Conservation (phyloP, 2,329 filamentous ascomycete species). For the Ascochyta clinopodiicola region DNA sequence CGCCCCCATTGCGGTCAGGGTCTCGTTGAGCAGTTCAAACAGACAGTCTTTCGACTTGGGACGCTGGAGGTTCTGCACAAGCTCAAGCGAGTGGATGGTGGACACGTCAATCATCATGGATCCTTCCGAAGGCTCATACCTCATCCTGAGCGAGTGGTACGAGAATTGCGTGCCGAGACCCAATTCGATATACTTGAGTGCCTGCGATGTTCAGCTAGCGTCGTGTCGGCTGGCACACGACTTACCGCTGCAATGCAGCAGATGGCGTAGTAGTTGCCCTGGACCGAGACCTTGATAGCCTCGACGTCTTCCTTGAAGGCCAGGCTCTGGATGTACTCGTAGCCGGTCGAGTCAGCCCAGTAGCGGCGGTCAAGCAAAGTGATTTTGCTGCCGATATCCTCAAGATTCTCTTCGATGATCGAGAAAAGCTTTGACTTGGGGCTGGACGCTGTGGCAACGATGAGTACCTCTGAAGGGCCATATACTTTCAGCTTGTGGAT, state of each 20-base stretch:
- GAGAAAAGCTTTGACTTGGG: slow-evolving; percentile 75
- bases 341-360: slow-evolving; percentile 80
- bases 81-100: slow-evolving; percentile 84
- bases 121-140: slow-evolving; percentile 85
- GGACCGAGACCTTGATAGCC: slow-evolving; percentile 77
- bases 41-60: slow-evolving; percentile 81
- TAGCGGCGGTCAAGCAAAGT: slow-evolving; percentile 75
- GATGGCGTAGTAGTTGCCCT: slow-evolving; percentile 85
- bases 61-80: slow-evolving; percentile 85
- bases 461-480: slow-evolving; percentile 78
- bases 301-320: slow-evolving; percentile 82
- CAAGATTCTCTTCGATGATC: slow-evolving; percentile 75
- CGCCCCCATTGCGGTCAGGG: slow-evolving; percentile 85
- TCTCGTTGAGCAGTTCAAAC: slow-evolving; percentile 85
- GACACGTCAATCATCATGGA: slow-evolving; percentile 96
- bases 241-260: slow-evolving; percentile 85
- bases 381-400: slow-evolving; percentile 63
- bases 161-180: slow-evolving; percentile 72
- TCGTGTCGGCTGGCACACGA: slow-evolving; percentile 55
- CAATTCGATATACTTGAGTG: slow-evolving; percentile 79
- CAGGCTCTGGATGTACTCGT: slow-evolving; percentile 79
- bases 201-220: slow-evolving; percentile 57
- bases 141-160: slow-evolving; percentile 81
- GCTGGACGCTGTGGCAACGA: slow-evolving; percentile 75
- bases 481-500: slow-evolving; percentile 85